Percentiles rank a stretch among this genome's conserved stretches.
phyloP scores from a whole-genome alignment of 2,329 filamentous ascomycete species.

The Daldinia sp. region DNA sequence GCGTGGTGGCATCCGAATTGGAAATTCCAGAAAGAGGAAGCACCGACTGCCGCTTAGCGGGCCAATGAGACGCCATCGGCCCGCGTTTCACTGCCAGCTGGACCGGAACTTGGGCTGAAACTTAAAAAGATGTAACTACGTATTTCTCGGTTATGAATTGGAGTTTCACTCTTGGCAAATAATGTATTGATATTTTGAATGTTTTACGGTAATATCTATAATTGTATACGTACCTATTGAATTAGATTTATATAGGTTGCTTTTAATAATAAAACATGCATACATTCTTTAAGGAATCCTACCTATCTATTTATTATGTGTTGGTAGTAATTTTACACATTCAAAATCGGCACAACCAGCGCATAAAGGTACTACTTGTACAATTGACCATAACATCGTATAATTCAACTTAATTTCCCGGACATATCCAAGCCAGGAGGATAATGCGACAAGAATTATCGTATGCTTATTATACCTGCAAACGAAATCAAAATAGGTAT shows the following conservation, averaged over 20 bases:
- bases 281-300: too few species aligned
- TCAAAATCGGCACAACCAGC: too few species aligned
- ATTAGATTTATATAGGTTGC: too few species aligned
- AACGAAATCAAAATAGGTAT: background rate
- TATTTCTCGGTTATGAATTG: background rate
- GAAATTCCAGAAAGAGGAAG: slow-evolving; percentile 31
- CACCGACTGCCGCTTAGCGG: slow-evolving; percentile 30
- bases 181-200: background rate
- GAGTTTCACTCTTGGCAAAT: background rate
- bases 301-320: too few species aligned
- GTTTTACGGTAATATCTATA: too few species aligned
- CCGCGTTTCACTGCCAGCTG: slow-evolving; percentile 25
- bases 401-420: background rate
- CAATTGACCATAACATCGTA: background rate
- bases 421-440: background rate
- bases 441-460: background rate
- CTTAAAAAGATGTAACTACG: slow-evolving; percentile 23
- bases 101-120: slow-evolving; percentile 32
- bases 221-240: background rate
- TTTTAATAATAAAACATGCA: too few species aligned
- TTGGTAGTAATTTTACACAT: too few species aligned
- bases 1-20: slow-evolving; percentile 13
- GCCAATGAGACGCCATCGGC: slow-evolving; percentile 33
- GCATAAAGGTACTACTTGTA: background rate
- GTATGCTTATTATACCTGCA: background rate